Conservation (phyloP, 176 grass and related monocot genomes). For the Eremochloa ophiuroides region DNA sequence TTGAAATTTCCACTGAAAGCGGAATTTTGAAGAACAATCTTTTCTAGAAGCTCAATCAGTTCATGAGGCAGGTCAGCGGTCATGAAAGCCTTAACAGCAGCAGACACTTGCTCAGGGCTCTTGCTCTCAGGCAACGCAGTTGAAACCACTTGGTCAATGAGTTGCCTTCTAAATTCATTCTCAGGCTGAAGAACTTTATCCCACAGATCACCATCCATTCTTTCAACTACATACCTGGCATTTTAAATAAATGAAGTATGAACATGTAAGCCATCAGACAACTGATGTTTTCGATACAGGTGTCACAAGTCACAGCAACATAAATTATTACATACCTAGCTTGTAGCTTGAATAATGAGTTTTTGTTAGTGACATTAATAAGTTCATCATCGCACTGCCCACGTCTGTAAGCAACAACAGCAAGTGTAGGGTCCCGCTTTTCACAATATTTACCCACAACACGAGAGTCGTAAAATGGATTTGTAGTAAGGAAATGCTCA, state of each 20-base stretch:
- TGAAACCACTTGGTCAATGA: conserved; percentile 98
- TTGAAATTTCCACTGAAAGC: conserved; percentile 97
- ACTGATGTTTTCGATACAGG: background rate
- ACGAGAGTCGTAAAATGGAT: conserved; percentile 94
- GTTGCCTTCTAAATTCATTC: conserved; percentile 96
- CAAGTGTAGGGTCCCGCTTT: conserved; percentile 91
- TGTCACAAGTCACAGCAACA: background rate
- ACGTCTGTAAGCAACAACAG: conserved; percentile 92
- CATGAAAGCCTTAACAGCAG: conserved; percentile 99
- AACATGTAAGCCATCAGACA: background rate
- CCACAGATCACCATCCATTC: conserved; percentile 97
- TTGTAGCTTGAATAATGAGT: conserved; percentile 93
- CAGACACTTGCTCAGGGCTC: conserved; percentile 98
- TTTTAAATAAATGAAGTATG: conserved; percentile 17
- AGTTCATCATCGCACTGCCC: conserved; percentile 76
- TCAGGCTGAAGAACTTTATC: conserved; percentile 93
- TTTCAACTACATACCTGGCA: conserved; percentile 87
- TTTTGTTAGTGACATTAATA: conserved; percentile 54
- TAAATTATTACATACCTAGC: conserved; percentile 60
- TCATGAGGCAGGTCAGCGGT: conserved; percentile 95
- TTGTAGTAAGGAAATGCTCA: conserved; percentile 97
- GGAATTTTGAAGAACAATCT: conserved; percentile 98
- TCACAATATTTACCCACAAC: conserved; percentile 99
- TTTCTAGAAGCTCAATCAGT: conserved; percentile 94
- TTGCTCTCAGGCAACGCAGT: conserved; percentile 93